These are phyloP conservation scores for Hanseniaspora valbyensis DNA, from an alignment of 805 yeast genomes.

Conservation along the genomic window DNA sequence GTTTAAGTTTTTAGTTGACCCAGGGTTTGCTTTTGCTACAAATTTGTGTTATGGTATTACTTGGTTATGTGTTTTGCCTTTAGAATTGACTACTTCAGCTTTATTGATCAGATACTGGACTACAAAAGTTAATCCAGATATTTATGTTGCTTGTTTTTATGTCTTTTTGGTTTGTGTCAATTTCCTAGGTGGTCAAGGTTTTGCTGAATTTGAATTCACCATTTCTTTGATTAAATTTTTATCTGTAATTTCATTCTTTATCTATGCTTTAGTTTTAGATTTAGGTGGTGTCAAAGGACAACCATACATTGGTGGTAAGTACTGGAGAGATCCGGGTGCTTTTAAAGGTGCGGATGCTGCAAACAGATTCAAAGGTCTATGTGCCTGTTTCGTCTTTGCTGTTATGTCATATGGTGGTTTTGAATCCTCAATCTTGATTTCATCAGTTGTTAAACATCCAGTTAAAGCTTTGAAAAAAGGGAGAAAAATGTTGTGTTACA, in stretches of 20 bases:
- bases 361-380: constrained; percentile 46
- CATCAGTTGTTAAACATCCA: constrained; percentile 39
- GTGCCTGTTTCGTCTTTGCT: constrained; percentile 42
- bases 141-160: constrained; percentile 48
- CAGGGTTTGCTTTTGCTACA: constrained; percentile 59
- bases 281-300: constrained; percentile 46
- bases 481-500: constrained; percentile 42
- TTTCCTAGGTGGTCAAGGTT: constrained; percentile 45
- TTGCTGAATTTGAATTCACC: constrained; percentile 59
- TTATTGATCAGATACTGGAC: constrained; percentile 48
- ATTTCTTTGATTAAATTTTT: constrained; percentile 48
- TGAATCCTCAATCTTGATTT: constrained; percentile 43
- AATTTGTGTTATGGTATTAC: constrained; percentile 63
- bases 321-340: constrained; percentile 47
- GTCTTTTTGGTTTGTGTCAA: constrained; percentile 38
- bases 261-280: constrained; percentile 45
- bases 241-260: constrained; percentile 49
- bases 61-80: constrained; percentile 53
- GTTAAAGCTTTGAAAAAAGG: constrained; percentile 42
- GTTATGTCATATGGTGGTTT: constrained; percentile 55
- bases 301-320: constrained; percentile 41
- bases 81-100: constrained; percentile 55
- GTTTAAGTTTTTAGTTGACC: constrained; percentile 52
- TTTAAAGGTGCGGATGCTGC: constrained; percentile 31
- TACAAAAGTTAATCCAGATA: constrained; percentile 39